Conservation (phyloP, 2,329 filamentous ascomycete genomes). For the Arachnopeziza araneosa region DNA sequence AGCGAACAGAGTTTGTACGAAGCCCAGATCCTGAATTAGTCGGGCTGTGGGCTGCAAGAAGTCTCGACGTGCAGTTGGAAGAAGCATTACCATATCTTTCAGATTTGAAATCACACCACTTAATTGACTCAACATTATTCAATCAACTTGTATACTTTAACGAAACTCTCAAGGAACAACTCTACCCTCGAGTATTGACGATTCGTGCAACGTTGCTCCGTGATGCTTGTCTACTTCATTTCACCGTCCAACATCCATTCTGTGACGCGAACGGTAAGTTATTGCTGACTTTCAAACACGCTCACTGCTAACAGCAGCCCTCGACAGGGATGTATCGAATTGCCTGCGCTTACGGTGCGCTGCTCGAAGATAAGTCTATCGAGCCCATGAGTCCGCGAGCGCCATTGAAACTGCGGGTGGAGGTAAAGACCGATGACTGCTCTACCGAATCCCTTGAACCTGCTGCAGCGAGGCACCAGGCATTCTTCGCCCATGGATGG, state of each 20-base stretch:
- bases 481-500: neutral
- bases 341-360: neutral
- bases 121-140: neutral
- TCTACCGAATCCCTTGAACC: neutral
- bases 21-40: neutral
- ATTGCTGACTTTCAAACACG: neutral
- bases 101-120: neutral
- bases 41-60: neutral
- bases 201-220: neutral
- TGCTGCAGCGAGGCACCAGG: neutral
- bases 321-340: neutral
- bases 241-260: neutral
- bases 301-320: neutral
- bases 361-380: neutral
- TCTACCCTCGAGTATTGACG: neutral
- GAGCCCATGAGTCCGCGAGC: neutral
- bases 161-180: neutral
- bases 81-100: neutral
- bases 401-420: neutral
- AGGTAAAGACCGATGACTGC: neutral
- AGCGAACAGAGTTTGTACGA: neutral
- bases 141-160: neutral
- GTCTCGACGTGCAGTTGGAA: neutral
- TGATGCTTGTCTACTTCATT: neutral
- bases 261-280: neutral